Evolutionary conservation across 2,329 filamentous ascomycete species (phyloP).

Genomic region (Exophiala phaeomuriformis): DNA sequence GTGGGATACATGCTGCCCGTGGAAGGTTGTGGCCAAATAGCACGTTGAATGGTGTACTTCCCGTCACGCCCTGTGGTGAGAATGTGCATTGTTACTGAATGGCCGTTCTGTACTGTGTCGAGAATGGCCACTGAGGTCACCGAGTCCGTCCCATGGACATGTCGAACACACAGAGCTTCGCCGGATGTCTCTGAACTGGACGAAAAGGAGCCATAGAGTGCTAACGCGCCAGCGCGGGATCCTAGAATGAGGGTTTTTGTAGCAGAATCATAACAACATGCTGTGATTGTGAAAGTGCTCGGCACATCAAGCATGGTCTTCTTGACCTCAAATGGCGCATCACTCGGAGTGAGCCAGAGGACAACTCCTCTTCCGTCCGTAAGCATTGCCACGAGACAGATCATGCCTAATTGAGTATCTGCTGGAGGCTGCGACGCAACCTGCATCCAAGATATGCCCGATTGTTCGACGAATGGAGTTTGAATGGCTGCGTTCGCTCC

Average conservation of each 20-base stretch:
- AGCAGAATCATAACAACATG: constrained; percentile 32
- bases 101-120: constrained; percentile 6
- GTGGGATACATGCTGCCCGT: background rate
- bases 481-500: background rate
- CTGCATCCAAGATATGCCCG: constrained; percentile 16
- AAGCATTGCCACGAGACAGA: constrained; percentile 11
- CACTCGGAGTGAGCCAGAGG: constrained; percentile 10
- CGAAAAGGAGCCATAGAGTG: constrained; percentile 37
- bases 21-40: constrained; percentile 17
- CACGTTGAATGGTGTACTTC: constrained; percentile 58
- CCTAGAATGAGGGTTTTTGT: constrained; percentile 45
- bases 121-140: constrained; percentile 59
- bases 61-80: constrained; percentile 72
- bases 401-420: background rate
- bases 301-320: constrained; percentile 32
- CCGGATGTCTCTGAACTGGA: constrained; percentile 17
- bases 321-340: background rate
- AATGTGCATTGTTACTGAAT: constrained; percentile 41
- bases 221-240: constrained; percentile 49
- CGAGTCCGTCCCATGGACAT: constrained; percentile 51
- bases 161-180: constrained; percentile 17
- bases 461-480: background rate
- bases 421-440: background rate
- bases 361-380: constrained; percentile 5
- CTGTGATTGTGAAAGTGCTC: constrained; percentile 46